Conservation (phyloP, 192 early-diverging fungal species). For the Physocladia obscura region DNA sequence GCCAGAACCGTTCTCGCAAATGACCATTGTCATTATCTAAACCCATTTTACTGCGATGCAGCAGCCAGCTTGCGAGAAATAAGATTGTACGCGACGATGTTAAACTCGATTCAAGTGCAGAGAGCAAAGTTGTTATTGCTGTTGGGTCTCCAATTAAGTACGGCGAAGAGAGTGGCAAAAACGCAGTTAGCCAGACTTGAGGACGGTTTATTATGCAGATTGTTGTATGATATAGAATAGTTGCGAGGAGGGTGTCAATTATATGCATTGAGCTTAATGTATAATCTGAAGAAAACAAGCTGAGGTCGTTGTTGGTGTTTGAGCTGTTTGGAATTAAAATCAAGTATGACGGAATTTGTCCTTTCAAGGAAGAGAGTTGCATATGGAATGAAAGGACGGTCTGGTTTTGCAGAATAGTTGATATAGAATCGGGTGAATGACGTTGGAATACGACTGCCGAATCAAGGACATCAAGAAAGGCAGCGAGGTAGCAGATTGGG, state of each 20-base stretch:
- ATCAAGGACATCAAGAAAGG: not conserved
- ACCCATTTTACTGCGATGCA: not conserved
- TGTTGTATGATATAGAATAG: slow-evolving; percentile 4
- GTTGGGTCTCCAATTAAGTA: not conserved
- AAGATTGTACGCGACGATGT: not conserved
- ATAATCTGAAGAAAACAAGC: not conserved
- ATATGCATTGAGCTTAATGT: not conserved
- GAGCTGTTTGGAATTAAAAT: not conserved
- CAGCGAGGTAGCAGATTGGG: slow-evolving; percentile 1
- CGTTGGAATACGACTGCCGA: not conserved
- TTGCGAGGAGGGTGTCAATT: slow-evolving; percentile 2
- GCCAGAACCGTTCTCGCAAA: not conserved
- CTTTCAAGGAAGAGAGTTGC: not conserved
- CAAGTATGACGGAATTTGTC: not conserved
- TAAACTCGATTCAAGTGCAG: not conserved
- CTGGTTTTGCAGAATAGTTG: not conserved
- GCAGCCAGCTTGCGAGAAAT: not conserved
- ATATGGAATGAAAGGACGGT: not conserved
- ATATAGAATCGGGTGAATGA: not conserved
- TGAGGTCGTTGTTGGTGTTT: not conserved
- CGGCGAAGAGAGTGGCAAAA: not conserved
- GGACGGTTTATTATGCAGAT: slow-evolving; percentile 3
- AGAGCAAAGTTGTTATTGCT: not conserved
- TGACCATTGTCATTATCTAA: not conserved
- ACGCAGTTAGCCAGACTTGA: slow-evolving; percentile 2